phyloP scores from a whole-genome alignment of 2,329 filamentous ascomycete species.

The Hypoxylon sp. region DNA sequence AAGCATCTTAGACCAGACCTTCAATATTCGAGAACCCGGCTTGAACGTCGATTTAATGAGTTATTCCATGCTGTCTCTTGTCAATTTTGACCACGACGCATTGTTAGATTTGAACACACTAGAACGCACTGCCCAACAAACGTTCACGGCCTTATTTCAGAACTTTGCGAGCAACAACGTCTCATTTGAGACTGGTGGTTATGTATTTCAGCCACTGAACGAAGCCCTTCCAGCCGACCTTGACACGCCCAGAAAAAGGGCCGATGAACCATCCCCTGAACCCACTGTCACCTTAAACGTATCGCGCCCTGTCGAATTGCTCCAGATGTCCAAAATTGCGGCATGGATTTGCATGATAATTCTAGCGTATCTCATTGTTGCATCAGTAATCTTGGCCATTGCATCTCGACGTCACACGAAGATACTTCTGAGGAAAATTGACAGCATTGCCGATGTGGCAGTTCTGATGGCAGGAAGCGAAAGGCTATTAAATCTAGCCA shows the following conservation, averaged over 20 bases:
- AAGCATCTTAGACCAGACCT: slow-evolving; percentile 33
- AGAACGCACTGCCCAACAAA: slow-evolving; percentile 26
- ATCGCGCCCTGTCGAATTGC: slow-evolving; percentile 32
- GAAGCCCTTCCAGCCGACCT: slow-evolving; percentile 20
- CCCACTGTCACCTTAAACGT: slow-evolving; percentile 17
- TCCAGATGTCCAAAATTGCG: slow-evolving; percentile 35
- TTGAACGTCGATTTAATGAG: slow-evolving; percentile 39
- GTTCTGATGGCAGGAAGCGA: slow-evolving; percentile 37
- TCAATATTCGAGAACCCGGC: slow-evolving; percentile 37
- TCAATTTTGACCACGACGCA: slow-evolving; percentile 28
- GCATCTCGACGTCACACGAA: slow-evolving; percentile 24
- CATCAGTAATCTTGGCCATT: slow-evolving; percentile 18
- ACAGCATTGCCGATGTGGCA: slow-evolving; percentile 36
- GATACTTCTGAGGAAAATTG: slow-evolving; percentile 14
- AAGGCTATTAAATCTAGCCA: slow-evolving; percentile 23
- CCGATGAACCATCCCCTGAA: background rate
- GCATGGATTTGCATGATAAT: slow-evolving; percentile 40
- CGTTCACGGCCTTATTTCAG: slow-evolving; percentile 40
- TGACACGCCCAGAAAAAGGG: slow-evolving; percentile 1
- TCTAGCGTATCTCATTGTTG: slow-evolving; percentile 36
- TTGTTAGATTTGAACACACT: slow-evolving; percentile 27
- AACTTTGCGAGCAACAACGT: slow-evolving; percentile 36
- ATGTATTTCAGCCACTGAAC: slow-evolving; percentile 23
- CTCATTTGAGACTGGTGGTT: slow-evolving; percentile 24
- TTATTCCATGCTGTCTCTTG: slow-evolving; percentile 42